Evolutionary conservation across 169 alveolate species (phyloP).

Genomic region (Plasmodium reichenowi): DNA sequence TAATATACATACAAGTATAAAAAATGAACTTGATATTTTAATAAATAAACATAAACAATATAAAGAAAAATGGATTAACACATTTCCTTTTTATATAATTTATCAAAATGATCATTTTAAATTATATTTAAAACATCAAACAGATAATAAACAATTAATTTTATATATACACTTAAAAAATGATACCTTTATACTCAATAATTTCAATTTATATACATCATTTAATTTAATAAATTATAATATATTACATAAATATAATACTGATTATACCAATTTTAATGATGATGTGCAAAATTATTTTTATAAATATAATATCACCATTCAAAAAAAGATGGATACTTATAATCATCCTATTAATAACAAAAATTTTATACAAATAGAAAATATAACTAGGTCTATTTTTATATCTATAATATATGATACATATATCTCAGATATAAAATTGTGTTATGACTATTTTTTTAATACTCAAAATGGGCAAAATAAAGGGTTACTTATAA

Average conservation of each 20-base stretch:
- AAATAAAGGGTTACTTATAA: neutral
- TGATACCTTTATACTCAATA: neutral
- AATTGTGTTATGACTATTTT: slow-evolving; percentile 9
- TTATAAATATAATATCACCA: neutral
- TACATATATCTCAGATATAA: neutral
- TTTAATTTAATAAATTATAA: neutral
- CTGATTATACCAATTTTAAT: neutral
- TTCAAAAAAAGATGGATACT: neutral
- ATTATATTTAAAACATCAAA: slow-evolving; percentile 14
- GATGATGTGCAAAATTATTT: neutral
- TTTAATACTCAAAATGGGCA: neutral
- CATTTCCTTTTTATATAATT: slow-evolving; percentile 1
- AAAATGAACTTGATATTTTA: neutral
- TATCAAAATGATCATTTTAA: slow-evolving; percentile 18
- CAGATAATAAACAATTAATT: slow-evolving; percentile 6
- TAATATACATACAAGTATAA: neutral
- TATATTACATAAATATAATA: neutral
- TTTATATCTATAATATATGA: slow-evolving; percentile 9
- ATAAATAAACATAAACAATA: neutral
- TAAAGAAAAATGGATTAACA: neutral
- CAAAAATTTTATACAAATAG: neutral
- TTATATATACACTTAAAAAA: slow-evolving; percentile 10
- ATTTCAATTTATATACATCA: slow-evolving; percentile 9
- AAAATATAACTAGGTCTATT: neutral
- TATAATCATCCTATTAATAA: neutral